Evolutionary conservation across 768 basidiomycete species (phyloP).

Genomic region (Fomitopsis pulvina): DNA sequence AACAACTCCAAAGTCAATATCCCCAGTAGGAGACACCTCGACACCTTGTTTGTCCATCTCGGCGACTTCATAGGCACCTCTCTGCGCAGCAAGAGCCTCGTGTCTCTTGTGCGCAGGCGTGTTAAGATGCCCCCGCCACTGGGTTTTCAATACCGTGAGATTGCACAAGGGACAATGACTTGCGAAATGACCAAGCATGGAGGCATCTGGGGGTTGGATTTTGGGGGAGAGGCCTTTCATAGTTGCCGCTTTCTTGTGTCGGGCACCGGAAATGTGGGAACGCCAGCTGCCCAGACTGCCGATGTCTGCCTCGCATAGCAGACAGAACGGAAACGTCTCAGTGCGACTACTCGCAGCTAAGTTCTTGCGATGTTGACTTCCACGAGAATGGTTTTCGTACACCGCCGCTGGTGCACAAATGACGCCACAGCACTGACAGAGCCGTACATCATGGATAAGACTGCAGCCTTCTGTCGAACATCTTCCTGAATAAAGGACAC

Average conservation of each 20-base stretch:
- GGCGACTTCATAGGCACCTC: slow-evolving; percentile 41
- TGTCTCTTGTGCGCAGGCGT: slow-evolving; percentile 28
- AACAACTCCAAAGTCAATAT: slow-evolving; percentile 46
- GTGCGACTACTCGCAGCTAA: not conserved
- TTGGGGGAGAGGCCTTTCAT: not conserved
- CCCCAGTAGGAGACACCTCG: slow-evolving; percentile 25
- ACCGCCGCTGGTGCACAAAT: slow-evolving; percentile 1
- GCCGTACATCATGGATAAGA: slow-evolving; percentile 12
- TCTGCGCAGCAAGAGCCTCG: slow-evolving; percentile 33
- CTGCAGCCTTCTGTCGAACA: not conserved
- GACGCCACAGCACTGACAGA: slow-evolving; percentile 19
- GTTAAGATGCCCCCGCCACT: slow-evolving; percentile 31
- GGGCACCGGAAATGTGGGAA: not conserved
- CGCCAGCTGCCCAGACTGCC: not conserved
- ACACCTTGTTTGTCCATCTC: slow-evolving; percentile 51
- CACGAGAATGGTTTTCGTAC: slow-evolving; percentile 8
- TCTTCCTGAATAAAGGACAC: not conserved
- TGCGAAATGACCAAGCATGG: slow-evolving; percentile 18
- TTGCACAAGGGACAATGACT: slow-evolving; percentile 27
- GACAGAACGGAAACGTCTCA: slow-evolving; percentile 1
- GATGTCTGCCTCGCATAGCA: slow-evolving; percentile 7
- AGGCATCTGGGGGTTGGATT: slow-evolving; percentile 27
- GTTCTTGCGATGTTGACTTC: slow-evolving; percentile 5
- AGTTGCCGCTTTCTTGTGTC: not conserved
- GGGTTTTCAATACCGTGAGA: slow-evolving; percentile 18